Conservation (phyloP, 164 flowering plant species). For the Berberis vulgaris region DNA sequence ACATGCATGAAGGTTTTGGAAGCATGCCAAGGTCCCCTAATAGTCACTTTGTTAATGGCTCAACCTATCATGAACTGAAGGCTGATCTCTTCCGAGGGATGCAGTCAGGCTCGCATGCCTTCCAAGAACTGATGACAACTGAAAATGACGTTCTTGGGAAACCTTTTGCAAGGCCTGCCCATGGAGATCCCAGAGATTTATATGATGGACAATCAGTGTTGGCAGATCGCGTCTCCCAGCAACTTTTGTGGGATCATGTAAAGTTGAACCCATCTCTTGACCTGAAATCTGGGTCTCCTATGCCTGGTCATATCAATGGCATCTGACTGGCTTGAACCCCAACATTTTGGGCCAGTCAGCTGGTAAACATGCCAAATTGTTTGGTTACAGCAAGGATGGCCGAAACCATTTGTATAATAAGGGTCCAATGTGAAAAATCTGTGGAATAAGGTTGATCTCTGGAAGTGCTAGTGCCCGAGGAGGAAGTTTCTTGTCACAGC, state of each 20-base stretch:
- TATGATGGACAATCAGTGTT: conserved; percentile 58
- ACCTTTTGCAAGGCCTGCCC: conserved; percentile 36
- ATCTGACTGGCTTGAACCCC: conserved; percentile 14
- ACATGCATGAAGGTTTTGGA: conserved; percentile 51
- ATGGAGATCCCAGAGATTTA: conserved; percentile 25
- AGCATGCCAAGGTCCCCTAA: conserved; percentile 40
- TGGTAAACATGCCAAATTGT: conserved; percentile 3
- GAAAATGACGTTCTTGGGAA: conserved; percentile 43
- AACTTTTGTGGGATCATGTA: conserved; percentile 53
- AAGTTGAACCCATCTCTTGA: conserved; percentile 45
- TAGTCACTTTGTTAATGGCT: conserved; percentile 26
- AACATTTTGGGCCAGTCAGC: background rate
- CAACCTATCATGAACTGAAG: conserved; percentile 43
- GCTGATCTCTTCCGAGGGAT: conserved; percentile 50
- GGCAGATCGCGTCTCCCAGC: conserved; percentile 75
- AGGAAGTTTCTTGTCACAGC: background rate
- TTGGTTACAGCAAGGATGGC: conserved; percentile 1
- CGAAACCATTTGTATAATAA: conserved; percentile 25
- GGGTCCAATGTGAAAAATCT: conserved; percentile 13
- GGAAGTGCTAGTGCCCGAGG: conserved; percentile 14
- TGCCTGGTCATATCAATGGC: conserved; percentile 30
- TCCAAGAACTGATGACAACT: conserved; percentile 36
- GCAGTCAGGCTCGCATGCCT: conserved; percentile 47
- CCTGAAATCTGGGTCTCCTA: conserved; percentile 38
- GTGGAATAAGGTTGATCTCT: conserved; percentile 19